Percentiles rank a stretch among this genome's conserved stretches.
Conservation (phyloP, 495 filamentous ascomycete genomes). For the Aspergillus sclerotiicarbonarius region DNA sequence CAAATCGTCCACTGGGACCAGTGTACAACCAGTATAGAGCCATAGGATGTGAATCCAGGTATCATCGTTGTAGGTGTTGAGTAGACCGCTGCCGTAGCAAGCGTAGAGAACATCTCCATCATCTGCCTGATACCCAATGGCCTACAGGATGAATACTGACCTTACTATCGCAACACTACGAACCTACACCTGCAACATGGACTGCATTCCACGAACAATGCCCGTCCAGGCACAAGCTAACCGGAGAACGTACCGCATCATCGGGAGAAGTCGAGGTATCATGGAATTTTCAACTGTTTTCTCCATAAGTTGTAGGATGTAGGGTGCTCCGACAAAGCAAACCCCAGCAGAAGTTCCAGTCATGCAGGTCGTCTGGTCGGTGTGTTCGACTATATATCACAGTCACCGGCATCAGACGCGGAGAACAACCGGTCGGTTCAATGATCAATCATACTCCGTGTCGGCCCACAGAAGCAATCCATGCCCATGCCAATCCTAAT, state of each 20-base stretch:
- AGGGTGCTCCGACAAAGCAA: slow-evolving; percentile 37
- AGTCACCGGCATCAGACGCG: slow-evolving; percentile 30
- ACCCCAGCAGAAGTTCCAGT: neutral
- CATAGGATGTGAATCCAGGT: too few species aligned
- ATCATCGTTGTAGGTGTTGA: too few species aligned
- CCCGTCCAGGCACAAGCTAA: neutral
- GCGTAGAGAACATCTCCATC: too few species aligned
- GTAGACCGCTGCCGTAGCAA: too few species aligned
- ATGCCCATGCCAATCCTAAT: slow-evolving; percentile 25
- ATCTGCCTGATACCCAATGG: neutral
- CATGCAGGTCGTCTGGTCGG: slow-evolving; percentile 17
- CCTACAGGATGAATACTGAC: neutral
- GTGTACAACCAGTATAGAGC: too few species aligned
- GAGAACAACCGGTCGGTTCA: slow-evolving; percentile 20
- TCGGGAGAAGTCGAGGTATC: slow-evolving; percentile 2
- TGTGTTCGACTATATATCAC: slow-evolving; percentile 11
- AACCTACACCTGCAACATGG: neutral
- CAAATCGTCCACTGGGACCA: too few species aligned
- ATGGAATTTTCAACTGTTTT: slow-evolving; percentile 46
- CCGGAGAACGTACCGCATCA: neutral
- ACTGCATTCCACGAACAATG: neutral
- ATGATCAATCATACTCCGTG: slow-evolving; percentile 23
- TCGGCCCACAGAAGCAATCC: slow-evolving; percentile 37
- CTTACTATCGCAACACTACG: neutral
- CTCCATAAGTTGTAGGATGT: slow-evolving; percentile 33